Base-by-base conservation (phyloP, 2,329 filamentous ascomycete species). In the Hypoxylon sp. region DNA sequence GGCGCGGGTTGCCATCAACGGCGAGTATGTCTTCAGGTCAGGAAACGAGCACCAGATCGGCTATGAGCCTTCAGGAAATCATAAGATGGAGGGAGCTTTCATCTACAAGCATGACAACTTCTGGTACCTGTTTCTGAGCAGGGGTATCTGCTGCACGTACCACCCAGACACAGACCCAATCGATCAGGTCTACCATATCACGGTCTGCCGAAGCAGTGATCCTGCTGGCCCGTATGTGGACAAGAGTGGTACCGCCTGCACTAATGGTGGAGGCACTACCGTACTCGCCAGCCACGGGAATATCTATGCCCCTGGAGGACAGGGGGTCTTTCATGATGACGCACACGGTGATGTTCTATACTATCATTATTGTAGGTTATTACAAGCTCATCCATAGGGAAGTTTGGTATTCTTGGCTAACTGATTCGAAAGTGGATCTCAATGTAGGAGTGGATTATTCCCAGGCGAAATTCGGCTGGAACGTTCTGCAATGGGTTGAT, bases 271-370 rank as follows among this genome's bases (percentile, higher is more conserved):
- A 5, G 89, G 89, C 0, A 89, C 86, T 0, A 79, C 84, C 9
- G 84, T 91, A 0, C 80, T 91, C 0, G 82, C 82, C 64, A 86
- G 82, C 25, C 87, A 91, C 69, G 85, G 78, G 2, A 85, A 78
- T 21, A 83, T 89, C 0, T 91, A 90, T 72, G 89, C 85, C 19
- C 89, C 89, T 17, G 89, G 89, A 66, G 89, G 89, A 46, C 87
- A 91, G 72, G 87, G 86, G 34, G 84, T 89, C 0, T 84, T 86
- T 72, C 79, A 82, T 6, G 87, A 89, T 67, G 72, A 79, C 0
- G 78, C 69, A 0, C 72, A 80, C 11, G 87, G 87, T 0, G 81
- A 84, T n/a, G 82, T 90, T 10, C 78, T 90, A 2, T 89, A 89
- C 74, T 90, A 90, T 73, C 87, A 90, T 71, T 90, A 90, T 67